Conservation (phyloP, 371 early-diverging fungal genomes). For the Syncephalastrum racemosum region DNA sequence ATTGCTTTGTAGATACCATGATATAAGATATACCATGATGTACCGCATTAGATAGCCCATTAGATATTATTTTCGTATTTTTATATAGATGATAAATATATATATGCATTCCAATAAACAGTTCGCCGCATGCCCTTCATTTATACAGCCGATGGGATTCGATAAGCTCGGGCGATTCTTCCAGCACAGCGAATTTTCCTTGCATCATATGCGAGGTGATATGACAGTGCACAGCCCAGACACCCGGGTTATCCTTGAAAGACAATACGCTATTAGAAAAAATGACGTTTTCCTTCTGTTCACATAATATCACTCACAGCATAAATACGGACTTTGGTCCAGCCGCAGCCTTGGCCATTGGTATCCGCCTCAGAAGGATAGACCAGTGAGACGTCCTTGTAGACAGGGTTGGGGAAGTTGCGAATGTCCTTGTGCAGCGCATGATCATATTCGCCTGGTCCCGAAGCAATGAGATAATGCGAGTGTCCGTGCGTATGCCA, state of each 20-base stretch:
- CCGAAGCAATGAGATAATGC: slow-evolving; percentile 39
- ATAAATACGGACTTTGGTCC: slow-evolving; percentile 38
- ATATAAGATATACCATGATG: too few species aligned
- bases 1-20: too few species aligned
- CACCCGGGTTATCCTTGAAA: slow-evolving; percentile 52
- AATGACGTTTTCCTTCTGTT: neutral
- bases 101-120: neutral
- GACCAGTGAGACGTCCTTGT: slow-evolving; percentile 32
- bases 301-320: slow-evolving; percentile 25
- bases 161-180: slow-evolving; percentile 42
- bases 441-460: slow-evolving; percentile 36
- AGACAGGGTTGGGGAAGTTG: slow-evolving; percentile 30
- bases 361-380: slow-evolving; percentile 24
- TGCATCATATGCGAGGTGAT: slow-evolving; percentile 51
- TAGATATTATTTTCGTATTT: too few species aligned
- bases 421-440: slow-evolving; percentile 20
- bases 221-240: slow-evolving; percentile 54
- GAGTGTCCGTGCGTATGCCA: slow-evolving; percentile 53
- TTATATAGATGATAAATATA: neutral
- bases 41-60: too few species aligned
- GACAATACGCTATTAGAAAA: neutral
- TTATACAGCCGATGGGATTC: slow-evolving; percentile 13
- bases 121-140: neutral
- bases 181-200: slow-evolving; percentile 44
- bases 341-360: slow-evolving; percentile 29